phyloP scores from a whole-genome alignment of 257 asterid genomes.

The Primulina huaijiensis region DNA sequence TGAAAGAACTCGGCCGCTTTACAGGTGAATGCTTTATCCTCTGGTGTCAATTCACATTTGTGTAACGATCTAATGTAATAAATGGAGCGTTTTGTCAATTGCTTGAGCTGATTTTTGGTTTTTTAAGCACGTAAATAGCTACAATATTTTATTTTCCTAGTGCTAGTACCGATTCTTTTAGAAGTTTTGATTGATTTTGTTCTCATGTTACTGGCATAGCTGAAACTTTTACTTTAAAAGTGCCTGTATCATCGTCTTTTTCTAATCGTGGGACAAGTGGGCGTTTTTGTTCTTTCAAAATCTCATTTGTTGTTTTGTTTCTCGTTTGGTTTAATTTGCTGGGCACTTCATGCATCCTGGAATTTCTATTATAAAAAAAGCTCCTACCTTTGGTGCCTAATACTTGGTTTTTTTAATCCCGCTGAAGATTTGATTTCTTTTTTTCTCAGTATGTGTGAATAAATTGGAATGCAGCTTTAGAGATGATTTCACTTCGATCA shows the following conservation, averaged over 20 bases:
- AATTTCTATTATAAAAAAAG: no score
- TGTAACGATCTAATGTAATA: background rate
- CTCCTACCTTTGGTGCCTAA: background rate
- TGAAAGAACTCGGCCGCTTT: constrained; percentile 73
- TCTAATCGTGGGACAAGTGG: background rate
- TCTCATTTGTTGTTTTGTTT: background rate
- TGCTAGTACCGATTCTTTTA: background rate
- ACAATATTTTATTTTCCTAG: background rate
- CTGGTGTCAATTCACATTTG: background rate
- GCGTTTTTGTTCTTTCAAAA: background rate
- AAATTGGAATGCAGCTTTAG: background rate
- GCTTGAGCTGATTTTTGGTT: background rate
- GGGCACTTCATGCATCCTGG: background rate
- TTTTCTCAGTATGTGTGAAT: background rate
- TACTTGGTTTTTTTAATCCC: background rate
- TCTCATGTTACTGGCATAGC: background rate
- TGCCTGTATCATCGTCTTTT: background rate
- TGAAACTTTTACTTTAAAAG: no score
- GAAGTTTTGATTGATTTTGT: background rate
- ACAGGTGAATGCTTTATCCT: constrained; percentile 52
- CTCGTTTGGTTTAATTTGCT: background rate
- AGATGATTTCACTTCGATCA: constrained; percentile 2
- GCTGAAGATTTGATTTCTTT: background rate
- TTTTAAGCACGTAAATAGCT: background rate
- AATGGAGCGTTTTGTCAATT: background rate